A percentile compares a stretch with the other conserved stretches of the same genome.
These are phyloP conservation scores for Phytophthora constricta DNA, from an alignment of 352 stramenopile genomes.

Conservation along the genomic window DNA sequence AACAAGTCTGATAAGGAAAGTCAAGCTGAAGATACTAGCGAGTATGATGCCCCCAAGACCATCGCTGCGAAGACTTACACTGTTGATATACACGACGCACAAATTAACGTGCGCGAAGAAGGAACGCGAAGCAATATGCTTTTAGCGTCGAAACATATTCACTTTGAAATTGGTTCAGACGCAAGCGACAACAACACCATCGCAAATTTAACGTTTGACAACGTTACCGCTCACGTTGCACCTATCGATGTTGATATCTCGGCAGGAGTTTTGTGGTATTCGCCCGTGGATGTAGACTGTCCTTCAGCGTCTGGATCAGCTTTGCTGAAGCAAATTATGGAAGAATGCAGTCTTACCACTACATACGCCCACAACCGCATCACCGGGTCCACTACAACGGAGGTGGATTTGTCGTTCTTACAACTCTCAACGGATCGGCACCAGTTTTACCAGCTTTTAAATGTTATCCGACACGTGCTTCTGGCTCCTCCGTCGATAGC, in stretches of 20 bases:
- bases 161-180: conserved; percentile 74
- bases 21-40: conserved; percentile 18
- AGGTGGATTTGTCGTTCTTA: conserved; percentile 74
- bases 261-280: conserved; percentile 77
- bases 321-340: conserved; percentile 78
- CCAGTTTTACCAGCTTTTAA: conserved; percentile 86
- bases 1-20: conserved; percentile 19
- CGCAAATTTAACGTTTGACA: conserved; percentile 66
- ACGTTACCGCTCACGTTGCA: conserved; percentile 73
- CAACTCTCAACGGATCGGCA: conserved; percentile 76
- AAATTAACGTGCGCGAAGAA: conserved; percentile 84
- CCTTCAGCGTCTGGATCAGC: conserved; percentile 27
- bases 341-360: conserved; percentile 73
- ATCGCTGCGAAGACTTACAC: conserved; percentile 80
- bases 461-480: conserved; percentile 76
- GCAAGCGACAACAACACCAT: conserved; percentile 51
- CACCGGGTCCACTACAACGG: conserved; percentile 54
- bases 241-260: conserved; percentile 82
- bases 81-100: conserved; percentile 73
- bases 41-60: conserved; percentile 25
- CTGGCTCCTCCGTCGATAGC: conserved; percentile 64
- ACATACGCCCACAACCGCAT: conserved; percentile 60
- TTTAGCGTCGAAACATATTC: conserved; percentile 78
- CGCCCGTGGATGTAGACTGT: conserved; percentile 27
- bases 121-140: conserved; percentile 69